Base-by-base conservation (phyloP, 169 alveolate species). In the Plasmodium malariae region DNA sequence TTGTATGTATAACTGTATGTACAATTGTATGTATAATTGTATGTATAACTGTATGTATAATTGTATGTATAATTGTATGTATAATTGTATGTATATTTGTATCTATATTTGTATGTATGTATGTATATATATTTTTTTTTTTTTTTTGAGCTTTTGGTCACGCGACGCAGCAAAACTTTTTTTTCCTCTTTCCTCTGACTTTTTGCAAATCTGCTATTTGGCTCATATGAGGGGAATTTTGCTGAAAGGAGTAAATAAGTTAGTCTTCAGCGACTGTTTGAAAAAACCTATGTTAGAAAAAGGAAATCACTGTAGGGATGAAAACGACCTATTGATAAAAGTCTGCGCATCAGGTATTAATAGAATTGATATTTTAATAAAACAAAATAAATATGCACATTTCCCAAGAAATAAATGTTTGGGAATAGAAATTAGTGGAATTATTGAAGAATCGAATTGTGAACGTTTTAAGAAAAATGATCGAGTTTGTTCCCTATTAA, bases 401-500 rank as follows among this genome's bases (percentile, higher is more conserved):
- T 68, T 68, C 19, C 57, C 62, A 3, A 68, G 4, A 14, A 62
- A 14, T 6, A 37, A 37, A 45, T 19, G 43, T 68, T n/a, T 68
- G 28, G 78, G 78, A 0, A 12, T 68, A 12, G 57, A 68, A 68
- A 40, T 68, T n/a, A 68, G 78, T 68, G 78, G 78, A 1, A 36
- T 68, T 17, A 62, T 68, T 19, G 78, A 68, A 17, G 78, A 68
- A 19, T 68, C 62, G 34, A 68, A 37, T 68, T 37, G 78, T 37
- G 36, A 68, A 37, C 6, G 17, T 5, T 40, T 68, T 68, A 36
- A 37, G 17, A 68, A 68, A 40, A 40, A 40, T 68, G 57, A 68
- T 19, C 34, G 12, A 1, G 78, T 68, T 5, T 68, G 78, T 37
- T 68, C 78, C 17, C 59, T 36, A n/a, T 68, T 68, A 21, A 68